Base-by-base conservation (phyloP, 2,329 filamentous ascomycete species). In the Grosmannia clavigera region DNA sequence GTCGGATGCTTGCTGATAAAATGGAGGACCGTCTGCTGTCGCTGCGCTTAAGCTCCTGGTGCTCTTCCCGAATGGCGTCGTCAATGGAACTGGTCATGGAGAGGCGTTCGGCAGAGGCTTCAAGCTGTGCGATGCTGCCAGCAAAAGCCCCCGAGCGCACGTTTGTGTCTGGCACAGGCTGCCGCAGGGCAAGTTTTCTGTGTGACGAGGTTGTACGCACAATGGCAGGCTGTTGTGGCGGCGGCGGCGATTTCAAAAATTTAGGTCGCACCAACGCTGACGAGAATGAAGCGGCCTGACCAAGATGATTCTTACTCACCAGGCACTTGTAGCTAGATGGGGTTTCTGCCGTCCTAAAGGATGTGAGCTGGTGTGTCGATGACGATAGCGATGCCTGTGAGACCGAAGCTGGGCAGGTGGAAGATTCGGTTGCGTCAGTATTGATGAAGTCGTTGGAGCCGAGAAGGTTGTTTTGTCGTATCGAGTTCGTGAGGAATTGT, bases 11-110 rank as follows among this genome's bases (percentile, higher is more conserved):
- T n/a, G 77, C 75, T 25, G 80, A 82, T 53, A 82, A 75, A 57
- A 84, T 75, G 10, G 84, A 87, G 2, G 84, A 86, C 61, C 81
- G 78, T 63, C 82, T 78, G 68, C 84, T 88, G 68, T 88, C 86
- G 68, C 78, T 82, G 65, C 83, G 80, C 72, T 88, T 89, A 68
- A 88, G 76, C 71, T 88, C 84, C 62, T 83, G 77, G 71, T 89
- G 84, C 65, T 90, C 77, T 67, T 86, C 83, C 61, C 86, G 81
- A 66, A 91, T 92, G 66, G 88, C 87, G 74, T 88, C 83, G 67
- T 87, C 87, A 68, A 91, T 87, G 63, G 88, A 89, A 63, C 85
- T 88, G 60, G 84, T 85, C 75, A 82, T 81, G 66, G 86, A 88
- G 70, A 92, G 77, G 64, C 84, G 81, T 72, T 91, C 87, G 56